A percentile compares a stretch with the other conserved stretches of the same genome.
Conservation (phyloP, 805 yeast genomes). For the Suhomyces prunicola region DNA sequence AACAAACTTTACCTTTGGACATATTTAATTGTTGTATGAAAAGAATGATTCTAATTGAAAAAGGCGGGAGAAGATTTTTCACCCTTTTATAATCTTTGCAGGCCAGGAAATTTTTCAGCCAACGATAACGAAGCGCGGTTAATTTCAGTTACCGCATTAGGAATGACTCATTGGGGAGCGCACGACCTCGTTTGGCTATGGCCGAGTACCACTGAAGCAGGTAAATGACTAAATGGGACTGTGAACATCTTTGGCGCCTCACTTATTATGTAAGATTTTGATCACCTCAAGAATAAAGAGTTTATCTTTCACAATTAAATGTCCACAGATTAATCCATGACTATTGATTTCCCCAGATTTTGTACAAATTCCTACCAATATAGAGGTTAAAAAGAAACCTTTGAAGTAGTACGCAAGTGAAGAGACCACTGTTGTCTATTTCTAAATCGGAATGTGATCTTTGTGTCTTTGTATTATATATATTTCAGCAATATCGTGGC, state of each 20-base stretch:
- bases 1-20: conserved; percentile 98
- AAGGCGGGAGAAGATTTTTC: conserved; percentile 2
- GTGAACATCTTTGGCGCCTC: background rate
- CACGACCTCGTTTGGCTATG: background rate
- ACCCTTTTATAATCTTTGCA: conserved; percentile 16
- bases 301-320: no score
- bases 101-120: conserved; percentile 3
- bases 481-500: background rate
- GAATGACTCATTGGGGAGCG: conserved; percentile 20
- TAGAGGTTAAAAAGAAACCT: no score
- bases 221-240: background rate
- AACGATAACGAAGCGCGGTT: conserved; percentile 30
- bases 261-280: background rate
- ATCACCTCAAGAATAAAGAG: no score
- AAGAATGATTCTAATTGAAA: background rate
- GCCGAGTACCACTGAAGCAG: background rate
- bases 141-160: conserved; percentile 22
- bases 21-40: conserved; percentile 33
- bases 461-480: no score
- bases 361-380: background rate
- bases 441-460: background rate
- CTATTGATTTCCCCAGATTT: background rate
- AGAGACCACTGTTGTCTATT: no score
- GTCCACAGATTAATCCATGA: no score
- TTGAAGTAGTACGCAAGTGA: background rate